phyloP scores from a whole-genome alignment of 129 eudicot genomes.

The Chrysanthemum makinoi region DNA sequence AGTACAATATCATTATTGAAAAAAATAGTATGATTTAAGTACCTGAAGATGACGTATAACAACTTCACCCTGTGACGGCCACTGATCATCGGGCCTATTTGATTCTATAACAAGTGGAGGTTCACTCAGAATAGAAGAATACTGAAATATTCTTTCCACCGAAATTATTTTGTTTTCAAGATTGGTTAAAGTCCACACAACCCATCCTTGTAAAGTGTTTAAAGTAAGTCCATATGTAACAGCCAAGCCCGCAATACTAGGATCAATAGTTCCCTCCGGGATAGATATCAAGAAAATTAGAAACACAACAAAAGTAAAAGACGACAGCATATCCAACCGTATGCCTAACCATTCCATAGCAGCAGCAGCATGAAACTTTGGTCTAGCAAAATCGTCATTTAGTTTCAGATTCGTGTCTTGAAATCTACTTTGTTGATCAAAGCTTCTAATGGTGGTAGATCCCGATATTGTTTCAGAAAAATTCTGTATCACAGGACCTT shows the following conservation, averaged over 20 bases:
- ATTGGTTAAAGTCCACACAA: too few species aligned
- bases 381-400: constrained; percentile 38
- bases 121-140: constrained; percentile 32
- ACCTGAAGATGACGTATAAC: constrained; percentile 40
- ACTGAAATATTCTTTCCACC: constrained; percentile 44
- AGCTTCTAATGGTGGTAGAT: too few species aligned
- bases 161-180: constrained; percentile 23
- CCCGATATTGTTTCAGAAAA: too few species aligned
- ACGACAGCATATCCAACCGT: constrained; percentile 40
- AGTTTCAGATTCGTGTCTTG: constrained; percentile 31
- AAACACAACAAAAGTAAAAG: constrained; percentile 33
- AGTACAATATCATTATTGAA: too few species aligned
- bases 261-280: background rate
- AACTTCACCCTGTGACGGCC: constrained; percentile 39
- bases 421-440: constrained; percentile 18
- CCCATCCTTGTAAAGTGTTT: too few species aligned
- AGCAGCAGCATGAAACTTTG: background rate
- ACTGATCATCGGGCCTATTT: constrained; percentile 26
- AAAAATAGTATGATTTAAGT: background rate
- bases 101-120: constrained; percentile 37
- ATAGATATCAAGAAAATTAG: constrained; percentile 40
- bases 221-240: too few species aligned
- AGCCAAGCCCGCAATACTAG: too few species aligned
- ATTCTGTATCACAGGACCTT: too few species aligned
- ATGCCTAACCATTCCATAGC: too few species aligned